Conservation (phyloP, 371 early-diverging fungal species). For the Mucor sp. region DNA sequence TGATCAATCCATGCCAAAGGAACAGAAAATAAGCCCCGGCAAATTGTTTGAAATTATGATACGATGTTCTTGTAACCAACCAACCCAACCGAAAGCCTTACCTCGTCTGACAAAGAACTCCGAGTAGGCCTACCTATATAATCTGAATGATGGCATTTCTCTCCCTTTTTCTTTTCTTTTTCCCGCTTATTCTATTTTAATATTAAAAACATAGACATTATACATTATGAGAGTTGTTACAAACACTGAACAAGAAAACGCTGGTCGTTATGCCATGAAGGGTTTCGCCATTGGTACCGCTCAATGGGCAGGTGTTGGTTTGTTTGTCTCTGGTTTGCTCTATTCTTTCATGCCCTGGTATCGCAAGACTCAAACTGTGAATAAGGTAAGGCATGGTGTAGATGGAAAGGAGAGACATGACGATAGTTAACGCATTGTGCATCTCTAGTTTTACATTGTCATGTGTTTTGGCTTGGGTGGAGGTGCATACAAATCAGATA, state of each 20-base stretch:
- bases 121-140: neutral
- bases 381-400: conserved; percentile 39
- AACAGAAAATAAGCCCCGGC: neutral
- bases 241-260: conserved; percentile 46
- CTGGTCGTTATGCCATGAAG: conserved; percentile 52
- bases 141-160: neutral
- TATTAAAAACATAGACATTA: neutral
- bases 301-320: conserved; percentile 54
- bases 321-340: conserved; percentile 45
- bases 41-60: conserved; percentile 5
- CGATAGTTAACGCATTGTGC: neutral
- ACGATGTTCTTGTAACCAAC: neutral
- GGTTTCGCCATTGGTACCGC: conserved; percentile 51
- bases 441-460: conserved; percentile 50
- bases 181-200: neutral
- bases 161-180: neutral
- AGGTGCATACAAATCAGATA: conserved; percentile 53
- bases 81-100: neutral
- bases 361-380: conserved; percentile 45
- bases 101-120: neutral
- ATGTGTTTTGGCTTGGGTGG: conserved; percentile 57
- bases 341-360: conserved; percentile 53
- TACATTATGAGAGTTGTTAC: conserved; percentile 50
- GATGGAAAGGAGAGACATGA: neutral
- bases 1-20: neutral